Evolutionary conservation across 108 stramenopile species (phyloP).

Genomic region (Chaetoceros muelleri): DNA sequence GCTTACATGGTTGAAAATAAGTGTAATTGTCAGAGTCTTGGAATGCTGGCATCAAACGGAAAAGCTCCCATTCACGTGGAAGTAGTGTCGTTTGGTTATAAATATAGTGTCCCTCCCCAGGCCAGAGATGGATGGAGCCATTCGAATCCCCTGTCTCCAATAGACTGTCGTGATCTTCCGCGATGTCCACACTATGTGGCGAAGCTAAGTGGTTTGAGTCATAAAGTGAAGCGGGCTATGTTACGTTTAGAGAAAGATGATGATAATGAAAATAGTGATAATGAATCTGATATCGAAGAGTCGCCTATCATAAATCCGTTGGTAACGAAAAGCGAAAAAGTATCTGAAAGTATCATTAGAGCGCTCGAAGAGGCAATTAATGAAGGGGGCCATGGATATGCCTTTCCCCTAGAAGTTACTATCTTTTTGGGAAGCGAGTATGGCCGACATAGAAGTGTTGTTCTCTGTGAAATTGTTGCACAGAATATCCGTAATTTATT

Average conservation of each 20-base stretch:
- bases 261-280: not conserved
- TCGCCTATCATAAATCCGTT: constrained; percentile 18
- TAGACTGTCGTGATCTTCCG: constrained; percentile 51
- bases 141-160: constrained; percentile 42
- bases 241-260: constrained; percentile 8
- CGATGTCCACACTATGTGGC: constrained; percentile 37
- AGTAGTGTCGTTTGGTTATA: constrained; percentile 65
- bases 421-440: constrained; percentile 56
- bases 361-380: constrained; percentile 44
- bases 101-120: constrained; percentile 53
- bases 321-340: constrained; percentile 20
- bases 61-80: constrained; percentile 74
- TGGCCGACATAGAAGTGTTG: constrained; percentile 75
- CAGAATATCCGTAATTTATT: constrained; percentile 24
- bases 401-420: constrained; percentile 55
- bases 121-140: constrained; percentile 39
- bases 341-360: constrained; percentile 35
- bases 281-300: constrained; percentile 4
- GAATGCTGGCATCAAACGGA: constrained; percentile 38
- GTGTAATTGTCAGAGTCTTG: constrained; percentile 4
- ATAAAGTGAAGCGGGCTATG: constrained; percentile 48
- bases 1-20: constrained; percentile 1
- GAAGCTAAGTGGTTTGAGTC: constrained; percentile 57
- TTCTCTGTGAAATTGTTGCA: constrained; percentile 35
- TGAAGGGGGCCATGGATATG: constrained; percentile 63